A percentile compares a stretch with the other conserved stretches of the same genome.
Conservation (phyloP, 1,139 yeast genomes). For the Hansenula lynferdii region DNA sequence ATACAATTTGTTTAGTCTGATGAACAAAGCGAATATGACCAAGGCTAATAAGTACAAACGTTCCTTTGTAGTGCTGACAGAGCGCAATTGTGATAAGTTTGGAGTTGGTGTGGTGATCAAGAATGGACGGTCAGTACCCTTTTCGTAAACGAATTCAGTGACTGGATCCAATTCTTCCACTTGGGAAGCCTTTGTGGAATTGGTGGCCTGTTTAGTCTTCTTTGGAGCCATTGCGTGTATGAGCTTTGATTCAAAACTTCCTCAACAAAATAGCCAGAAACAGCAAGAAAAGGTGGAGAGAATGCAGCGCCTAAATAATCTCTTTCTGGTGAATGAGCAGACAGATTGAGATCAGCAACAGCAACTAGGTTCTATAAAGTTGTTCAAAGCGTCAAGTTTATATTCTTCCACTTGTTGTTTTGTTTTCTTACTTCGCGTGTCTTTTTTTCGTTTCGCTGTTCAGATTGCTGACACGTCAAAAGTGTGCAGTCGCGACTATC, state of each 20-base stretch:
- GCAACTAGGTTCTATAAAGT: too few species aligned
- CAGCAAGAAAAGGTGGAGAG: not conserved
- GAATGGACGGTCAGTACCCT: conserved; percentile 37
- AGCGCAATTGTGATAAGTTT: conserved; percentile 32
- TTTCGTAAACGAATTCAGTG: conserved; percentile 32
- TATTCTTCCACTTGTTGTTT: not conserved
- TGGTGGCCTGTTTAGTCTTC: not conserved
- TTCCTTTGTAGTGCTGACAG: conserved; percentile 30
- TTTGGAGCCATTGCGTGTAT: conserved; percentile 1
- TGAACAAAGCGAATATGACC: conserved; percentile 44
- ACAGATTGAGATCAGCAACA: too few species aligned
- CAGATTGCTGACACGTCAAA: not conserved
- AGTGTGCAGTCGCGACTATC: not conserved
- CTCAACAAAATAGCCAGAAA: too few species aligned
- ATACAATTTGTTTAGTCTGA: conserved; percentile 59
- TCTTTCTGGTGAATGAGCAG: too few species aligned
- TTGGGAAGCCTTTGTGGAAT: not conserved
- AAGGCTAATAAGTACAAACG: conserved; percentile 41
- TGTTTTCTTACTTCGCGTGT: not conserved
- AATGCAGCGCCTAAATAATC: not conserved
- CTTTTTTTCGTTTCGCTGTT: conserved; percentile 1
- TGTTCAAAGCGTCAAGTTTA: not conserved
- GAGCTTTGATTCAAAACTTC: too few species aligned
- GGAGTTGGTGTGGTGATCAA: conserved; percentile 40
- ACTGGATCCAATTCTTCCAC: conserved; percentile 28